Percentiles rank a stretch among this genome's conserved stretches.
Evolutionary conservation across 805 yeast species (phyloP).

Genomic region (Yarrowia divulgata): DNA sequence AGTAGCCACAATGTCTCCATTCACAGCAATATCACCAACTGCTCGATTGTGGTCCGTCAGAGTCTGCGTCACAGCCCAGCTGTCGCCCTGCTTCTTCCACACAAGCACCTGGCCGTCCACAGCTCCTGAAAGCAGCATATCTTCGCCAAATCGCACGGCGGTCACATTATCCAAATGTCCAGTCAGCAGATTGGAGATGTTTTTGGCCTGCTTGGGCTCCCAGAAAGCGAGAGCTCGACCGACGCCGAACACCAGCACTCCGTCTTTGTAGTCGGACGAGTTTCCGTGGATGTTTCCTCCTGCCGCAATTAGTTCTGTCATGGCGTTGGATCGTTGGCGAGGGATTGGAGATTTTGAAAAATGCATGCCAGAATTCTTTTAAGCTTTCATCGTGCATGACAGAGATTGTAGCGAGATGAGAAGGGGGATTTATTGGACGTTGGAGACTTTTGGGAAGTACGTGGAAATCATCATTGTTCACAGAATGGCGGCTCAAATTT

Average conservation of each 20-base stretch:
- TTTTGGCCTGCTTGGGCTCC: constrained; percentile 41
- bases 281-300: constrained; percentile 46
- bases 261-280: constrained; percentile 44
- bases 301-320: constrained; percentile 41
- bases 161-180: constrained; percentile 29
- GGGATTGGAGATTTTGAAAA: not conserved
- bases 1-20: constrained; percentile 55
- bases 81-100: constrained; percentile 56
- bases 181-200: constrained; percentile 18
- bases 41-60: constrained; percentile 58
- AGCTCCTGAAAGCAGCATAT: constrained; percentile 63
- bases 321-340: not conserved
- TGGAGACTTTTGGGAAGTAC: no score
- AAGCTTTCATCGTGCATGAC: not conserved
- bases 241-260: constrained; percentile 55
- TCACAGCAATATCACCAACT: constrained; percentile 61
- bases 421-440: no score
- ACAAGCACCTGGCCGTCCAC: constrained; percentile 70
- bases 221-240: constrained; percentile 44
- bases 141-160: constrained; percentile 46
- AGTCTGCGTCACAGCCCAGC: constrained; percentile 45
- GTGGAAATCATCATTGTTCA: no score
- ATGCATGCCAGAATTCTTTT: not conserved
- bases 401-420: no score
- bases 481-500: no score